phyloP scores from a whole-genome alignment of 148 eudicot species.

The Dysphania ambrosioides region DNA sequence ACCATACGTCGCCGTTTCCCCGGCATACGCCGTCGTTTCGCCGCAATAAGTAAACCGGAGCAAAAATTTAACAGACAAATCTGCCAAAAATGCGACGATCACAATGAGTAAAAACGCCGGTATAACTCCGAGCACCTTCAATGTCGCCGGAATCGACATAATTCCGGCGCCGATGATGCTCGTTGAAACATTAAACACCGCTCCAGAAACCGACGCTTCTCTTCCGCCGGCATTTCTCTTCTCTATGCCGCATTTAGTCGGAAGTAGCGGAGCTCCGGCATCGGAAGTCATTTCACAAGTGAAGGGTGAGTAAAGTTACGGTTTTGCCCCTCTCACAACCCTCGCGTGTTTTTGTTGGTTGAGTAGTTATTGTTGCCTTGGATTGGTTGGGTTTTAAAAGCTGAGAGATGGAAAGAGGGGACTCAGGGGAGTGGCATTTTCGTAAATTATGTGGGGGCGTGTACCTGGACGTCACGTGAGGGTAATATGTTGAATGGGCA shows the following conservation, averaged over 20 bases:
- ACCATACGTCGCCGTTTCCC: conserved; percentile 65
- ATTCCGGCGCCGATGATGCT: conserved; percentile 91
- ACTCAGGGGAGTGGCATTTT: conserved; percentile 7
- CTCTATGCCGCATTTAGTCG: neutral
- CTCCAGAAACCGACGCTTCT: conserved; percentile 51
- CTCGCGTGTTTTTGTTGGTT: neutral
- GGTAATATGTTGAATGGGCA: neutral
- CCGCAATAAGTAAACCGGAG: conserved; percentile 63
- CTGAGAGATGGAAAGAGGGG: neutral
- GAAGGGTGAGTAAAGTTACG: neutral
- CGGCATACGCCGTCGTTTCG: conserved; percentile 30
- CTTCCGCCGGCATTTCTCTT: neutral
- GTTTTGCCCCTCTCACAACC: neutral
- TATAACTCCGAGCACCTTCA: conserved; percentile 73
- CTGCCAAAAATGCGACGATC: conserved; percentile 61
- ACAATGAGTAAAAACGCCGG: conserved; percentile 64
- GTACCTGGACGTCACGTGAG: conserved; percentile 12
- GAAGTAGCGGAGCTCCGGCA: conserved; percentile 18
- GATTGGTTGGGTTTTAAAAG: neutral
- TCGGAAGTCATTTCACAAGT: conserved; percentile 19
- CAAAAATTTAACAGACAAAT: conserved; percentile 74
- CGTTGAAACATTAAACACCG: conserved; percentile 88
- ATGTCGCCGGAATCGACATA: conserved; percentile 92
- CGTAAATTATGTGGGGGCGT: neutral
- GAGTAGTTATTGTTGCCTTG: neutral